Percentiles rank a stretch among this genome's conserved stretches.
Evolutionary conservation across 805 yeast species (phyloP).

Genomic region (Komagataella ulmi): DNA sequence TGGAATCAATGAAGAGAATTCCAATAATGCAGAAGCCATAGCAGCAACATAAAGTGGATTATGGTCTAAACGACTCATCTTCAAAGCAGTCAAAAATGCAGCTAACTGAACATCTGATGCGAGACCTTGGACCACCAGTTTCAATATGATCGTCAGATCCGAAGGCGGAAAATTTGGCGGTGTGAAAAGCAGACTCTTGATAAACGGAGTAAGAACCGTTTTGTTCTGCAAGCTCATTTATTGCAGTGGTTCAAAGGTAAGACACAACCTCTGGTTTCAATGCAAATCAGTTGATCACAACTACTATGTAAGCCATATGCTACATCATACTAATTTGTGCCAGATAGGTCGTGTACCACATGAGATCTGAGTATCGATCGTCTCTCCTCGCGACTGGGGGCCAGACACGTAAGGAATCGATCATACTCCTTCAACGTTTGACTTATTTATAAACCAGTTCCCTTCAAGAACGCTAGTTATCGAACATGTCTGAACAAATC

Average conservation of each 20-base stretch:
- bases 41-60: slow-evolving; percentile 73
- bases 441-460: background rate
- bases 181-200: slow-evolving; percentile 45
- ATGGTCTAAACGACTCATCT: slow-evolving; percentile 66
- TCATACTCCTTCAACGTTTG: background rate
- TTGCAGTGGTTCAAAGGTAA: background rate
- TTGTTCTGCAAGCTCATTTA: background rate
- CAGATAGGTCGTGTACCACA: background rate
- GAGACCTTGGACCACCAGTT: slow-evolving; percentile 42
- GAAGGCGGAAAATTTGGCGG: slow-evolving; percentile 52
- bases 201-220: slow-evolving; percentile 17
- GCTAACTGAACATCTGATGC: slow-evolving; percentile 62
- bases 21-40: slow-evolving; percentile 66
- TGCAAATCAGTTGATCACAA: background rate
- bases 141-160: slow-evolving; percentile 54
- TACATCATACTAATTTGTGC: background rate
- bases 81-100: slow-evolving; percentile 67
- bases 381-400: background rate
- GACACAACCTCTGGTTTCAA: background rate
- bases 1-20: slow-evolving; percentile 45
- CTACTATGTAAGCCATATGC: background rate
- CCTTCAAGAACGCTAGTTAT: background rate
- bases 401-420: background rate
- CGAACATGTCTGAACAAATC: slow-evolving; percentile 31
- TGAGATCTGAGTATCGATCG: background rate